phyloP scores from a whole-genome alignment of 139 green algal genomes.

The Tetradesmus obliquus region DNA sequence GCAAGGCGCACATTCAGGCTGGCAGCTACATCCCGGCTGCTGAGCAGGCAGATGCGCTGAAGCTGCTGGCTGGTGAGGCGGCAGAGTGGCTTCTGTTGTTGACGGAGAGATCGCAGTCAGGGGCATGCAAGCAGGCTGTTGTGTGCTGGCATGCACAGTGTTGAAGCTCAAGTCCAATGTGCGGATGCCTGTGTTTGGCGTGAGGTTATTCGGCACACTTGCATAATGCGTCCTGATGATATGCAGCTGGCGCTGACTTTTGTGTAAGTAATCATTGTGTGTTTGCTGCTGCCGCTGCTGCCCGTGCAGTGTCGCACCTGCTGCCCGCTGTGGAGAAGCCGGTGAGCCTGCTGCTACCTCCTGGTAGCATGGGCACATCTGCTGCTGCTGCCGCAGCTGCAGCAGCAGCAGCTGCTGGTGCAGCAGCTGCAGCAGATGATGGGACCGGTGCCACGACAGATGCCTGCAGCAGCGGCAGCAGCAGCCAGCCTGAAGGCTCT shows the following conservation, averaged over 20 bases:
- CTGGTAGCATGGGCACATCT: slow-evolving; percentile 27
- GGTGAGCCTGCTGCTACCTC: slow-evolving; percentile 20
- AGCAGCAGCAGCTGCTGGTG: not conserved
- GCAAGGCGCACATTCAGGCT: slow-evolving; percentile 11
- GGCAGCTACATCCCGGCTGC: slow-evolving; percentile 15
- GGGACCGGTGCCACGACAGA: not conserved
- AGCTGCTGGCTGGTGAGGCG: slow-evolving; percentile 21
- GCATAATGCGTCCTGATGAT: not conserved
- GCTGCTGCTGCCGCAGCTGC: slow-evolving; percentile 5
- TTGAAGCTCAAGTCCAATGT: not conserved
- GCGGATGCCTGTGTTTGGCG: not conserved
- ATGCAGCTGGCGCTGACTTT: not conserved
- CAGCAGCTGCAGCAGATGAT: not conserved
- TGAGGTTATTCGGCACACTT: not conserved
- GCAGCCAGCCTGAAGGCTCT: not conserved
- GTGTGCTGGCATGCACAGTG: too few relatives aligned
- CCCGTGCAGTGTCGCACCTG: slow-evolving; percentile 7
- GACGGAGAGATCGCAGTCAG: too few relatives aligned
- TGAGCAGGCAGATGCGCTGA: slow-evolving; percentile 1
- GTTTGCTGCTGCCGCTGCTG: not conserved
- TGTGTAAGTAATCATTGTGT: too few relatives aligned
- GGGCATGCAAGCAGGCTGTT: too few relatives aligned
- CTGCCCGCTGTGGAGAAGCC: slow-evolving; percentile 20
- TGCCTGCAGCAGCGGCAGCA: not conserved
- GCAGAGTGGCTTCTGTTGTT: too few relatives aligned